phyloP scores from a whole-genome alignment of 495 filamentous ascomycete genomes.

The Talaromyces stipitatus region DNA sequence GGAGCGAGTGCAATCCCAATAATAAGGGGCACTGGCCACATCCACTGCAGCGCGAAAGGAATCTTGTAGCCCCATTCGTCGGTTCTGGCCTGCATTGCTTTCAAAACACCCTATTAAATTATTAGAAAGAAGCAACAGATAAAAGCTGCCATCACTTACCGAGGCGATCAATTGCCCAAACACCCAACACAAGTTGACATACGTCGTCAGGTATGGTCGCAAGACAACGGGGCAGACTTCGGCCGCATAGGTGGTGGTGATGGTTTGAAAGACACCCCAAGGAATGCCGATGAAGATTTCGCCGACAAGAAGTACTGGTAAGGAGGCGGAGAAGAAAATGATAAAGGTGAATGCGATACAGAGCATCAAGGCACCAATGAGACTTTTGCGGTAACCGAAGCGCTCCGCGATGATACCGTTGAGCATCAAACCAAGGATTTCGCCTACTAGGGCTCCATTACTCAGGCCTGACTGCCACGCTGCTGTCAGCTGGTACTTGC shows the following conservation, averaged over 20 bases:
- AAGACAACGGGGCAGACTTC: constrained; percentile 42
- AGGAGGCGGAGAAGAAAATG: constrained; percentile 17
- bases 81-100: constrained; percentile 9
- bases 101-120: constrained; percentile 50
- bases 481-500: constrained; percentile 28
- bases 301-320: constrained; percentile 6
- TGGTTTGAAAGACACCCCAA: constrained; percentile 41
- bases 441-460: constrained; percentile 49
- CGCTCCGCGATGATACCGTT: constrained; percentile 56
- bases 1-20: constrained; percentile 57
- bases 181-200: constrained; percentile 40
- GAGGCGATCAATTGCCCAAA: constrained; percentile 48
- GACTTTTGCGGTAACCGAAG: constrained; percentile 55
- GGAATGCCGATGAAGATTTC: constrained; percentile 13
- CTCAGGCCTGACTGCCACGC: constrained; percentile 58
- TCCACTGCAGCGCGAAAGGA: constrained; percentile 65
- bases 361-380: constrained; percentile 47
- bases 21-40: constrained; percentile 61
- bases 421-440: constrained; percentile 57
- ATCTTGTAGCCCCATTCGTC: constrained; percentile 54
- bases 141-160: constrained; percentile 13
- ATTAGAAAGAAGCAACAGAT: neutral
- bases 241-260: constrained; percentile 43
- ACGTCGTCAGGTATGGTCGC: constrained; percentile 36
- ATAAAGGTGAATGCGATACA: constrained; percentile 15